Evolutionary conservation across 768 basidiomycete species (phyloP).

Genomic region (Porphyrellus cyaneotinctus): DNA sequence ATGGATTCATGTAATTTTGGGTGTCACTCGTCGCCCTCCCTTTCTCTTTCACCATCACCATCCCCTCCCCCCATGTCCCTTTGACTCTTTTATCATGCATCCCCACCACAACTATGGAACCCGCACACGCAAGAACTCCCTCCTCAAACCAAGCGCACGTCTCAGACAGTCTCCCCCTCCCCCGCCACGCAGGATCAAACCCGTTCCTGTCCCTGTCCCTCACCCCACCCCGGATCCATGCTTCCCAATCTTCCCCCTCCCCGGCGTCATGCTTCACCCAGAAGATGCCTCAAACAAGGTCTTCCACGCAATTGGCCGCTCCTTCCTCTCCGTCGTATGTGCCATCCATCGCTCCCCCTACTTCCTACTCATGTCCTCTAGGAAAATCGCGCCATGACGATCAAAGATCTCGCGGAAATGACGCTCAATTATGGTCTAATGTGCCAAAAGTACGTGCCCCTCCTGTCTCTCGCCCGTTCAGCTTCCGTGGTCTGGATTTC

Average conservation of each 20-base stretch:
- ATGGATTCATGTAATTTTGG: slow-evolving; percentile 30
- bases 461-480: slow-evolving; percentile 4
- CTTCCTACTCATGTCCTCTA: slow-evolving; percentile 26
- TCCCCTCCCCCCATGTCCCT: slow-evolving; percentile 12
- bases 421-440: slow-evolving; percentile 58
- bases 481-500: slow-evolving; percentile 11
- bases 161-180: slow-evolving; percentile 43
- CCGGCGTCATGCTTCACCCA: slow-evolving; percentile 62
- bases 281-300: slow-evolving; percentile 72
- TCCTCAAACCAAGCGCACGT: slow-evolving; percentile 50
- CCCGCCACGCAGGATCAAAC: slow-evolving; percentile 31
- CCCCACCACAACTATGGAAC: slow-evolving; percentile 46
- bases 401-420: slow-evolving; percentile 80
- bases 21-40: slow-evolving; percentile 26
- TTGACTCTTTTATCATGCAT: slow-evolving; percentile 20
- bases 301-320: slow-evolving; percentile 66
- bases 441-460: slow-evolving; percentile 72
- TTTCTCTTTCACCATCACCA: slow-evolving; percentile 31
- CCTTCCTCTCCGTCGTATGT: slow-evolving; percentile 71
- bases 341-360: slow-evolving; percentile 16
- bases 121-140: slow-evolving; percentile 48
- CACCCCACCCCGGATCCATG: slow-evolving; percentile 15
- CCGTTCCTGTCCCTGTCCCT: slow-evolving; percentile 24
- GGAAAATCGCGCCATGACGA: slow-evolving; percentile 83
- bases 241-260: slow-evolving; percentile 52